A percentile compares a stretch with the other conserved stretches of the same genome.
Conservation (phyloP, 805 yeast species). For the Candida ulmi region DNA sequence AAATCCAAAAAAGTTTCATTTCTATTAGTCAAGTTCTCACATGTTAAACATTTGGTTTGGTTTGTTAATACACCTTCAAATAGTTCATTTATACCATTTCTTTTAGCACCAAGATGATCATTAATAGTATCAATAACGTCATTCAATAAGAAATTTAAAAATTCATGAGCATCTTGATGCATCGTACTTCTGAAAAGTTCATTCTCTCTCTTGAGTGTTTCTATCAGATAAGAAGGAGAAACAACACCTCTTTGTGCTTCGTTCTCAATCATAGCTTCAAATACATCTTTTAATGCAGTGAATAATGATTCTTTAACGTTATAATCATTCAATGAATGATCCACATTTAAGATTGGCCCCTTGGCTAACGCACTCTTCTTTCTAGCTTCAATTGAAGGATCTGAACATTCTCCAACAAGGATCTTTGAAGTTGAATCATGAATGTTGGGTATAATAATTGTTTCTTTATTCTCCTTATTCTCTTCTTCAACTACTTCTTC, state of each 20-base stretch:
- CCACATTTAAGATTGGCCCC: constrained; percentile 84
- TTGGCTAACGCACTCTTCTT: constrained; percentile 70
- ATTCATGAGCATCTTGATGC: constrained; percentile 99
- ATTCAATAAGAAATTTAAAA: constrained; percentile 80
- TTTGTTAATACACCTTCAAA: constrained; percentile 85
- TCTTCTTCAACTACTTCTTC: constrained; percentile 11
- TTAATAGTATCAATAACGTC: constrained; percentile 48
- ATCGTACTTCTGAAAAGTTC: constrained; percentile 80
- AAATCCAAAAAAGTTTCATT: constrained; percentile 86
- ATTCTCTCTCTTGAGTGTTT: constrained; percentile 74
- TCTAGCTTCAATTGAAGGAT: constrained; percentile 56
- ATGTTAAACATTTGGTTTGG: constrained; percentile 83
- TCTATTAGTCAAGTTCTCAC: constrained; percentile 76
- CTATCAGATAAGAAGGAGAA: constrained; percentile 71
- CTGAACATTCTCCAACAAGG: constrained; percentile 17
- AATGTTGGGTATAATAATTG: constrained; percentile 15
- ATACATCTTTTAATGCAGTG: constrained; percentile 75
- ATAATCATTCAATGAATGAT: constrained; percentile 54
- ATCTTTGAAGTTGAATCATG: constrained; percentile 8
- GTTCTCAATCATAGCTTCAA: constrained; percentile 77
- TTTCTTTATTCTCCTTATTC: constrained; percentile 1
- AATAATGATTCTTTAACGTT: constrained; percentile 45
- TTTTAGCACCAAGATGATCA: constrained; percentile 16
- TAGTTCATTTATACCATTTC: constrained; percentile 56
- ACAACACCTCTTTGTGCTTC: constrained; percentile 71